Evolutionary conservation across 768 basidiomycete genomes (phyloP), one percentile per base, ranked within the genome.

Genomic region (Xerocomellus amylosporus): DNA sequence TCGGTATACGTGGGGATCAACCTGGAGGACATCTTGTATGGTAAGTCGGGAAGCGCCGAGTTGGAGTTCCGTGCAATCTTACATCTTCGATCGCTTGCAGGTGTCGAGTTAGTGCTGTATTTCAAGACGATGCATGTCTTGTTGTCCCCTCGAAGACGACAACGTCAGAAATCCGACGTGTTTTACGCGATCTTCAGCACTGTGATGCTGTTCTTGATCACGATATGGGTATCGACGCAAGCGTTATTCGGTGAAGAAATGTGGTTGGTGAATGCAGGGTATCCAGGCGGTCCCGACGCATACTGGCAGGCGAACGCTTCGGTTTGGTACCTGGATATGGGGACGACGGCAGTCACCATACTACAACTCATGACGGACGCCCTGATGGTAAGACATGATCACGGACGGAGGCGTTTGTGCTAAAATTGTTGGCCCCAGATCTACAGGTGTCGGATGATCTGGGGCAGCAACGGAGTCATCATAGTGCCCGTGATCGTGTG

Each of bases 371-470:
- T 76, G 58, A 69, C 69, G 9, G 73, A 76, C 40, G 76, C 59
- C 2, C 49, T 77, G 41, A 64, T 78, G 58, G 77, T 78, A 48
- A 43, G 72, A 55, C 12, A 26, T 22, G 15, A 5, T 10, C 3
- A n/a, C 6, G 7, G 20, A 46, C 3, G 41, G n/a, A 34, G 7
- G 22, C 5, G 7, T 26, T 31, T 24, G 0, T 41, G n/a, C 55
- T 61, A 31, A 64, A 15, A 24, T 45, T 37, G 10, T 17, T n/a
- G 30, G 12, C 36, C 13, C 24, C 41, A 78, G 77, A 64, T 78
- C 31, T 69, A 74, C 50, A 73, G 75, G n/a, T 74, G 71, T 53
- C 72, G 55, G 34, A 60, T 72, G 28, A 58, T 78, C 17, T 76
- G 72, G 65, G 24, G 50, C 24, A 57, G 47, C 45, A 40, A 48